These are phyloP conservation scores for Debaryomyces psychrophilus DNA, from an alignment of 1,139 yeast genomes.

Conservation along the genomic window DNA sequence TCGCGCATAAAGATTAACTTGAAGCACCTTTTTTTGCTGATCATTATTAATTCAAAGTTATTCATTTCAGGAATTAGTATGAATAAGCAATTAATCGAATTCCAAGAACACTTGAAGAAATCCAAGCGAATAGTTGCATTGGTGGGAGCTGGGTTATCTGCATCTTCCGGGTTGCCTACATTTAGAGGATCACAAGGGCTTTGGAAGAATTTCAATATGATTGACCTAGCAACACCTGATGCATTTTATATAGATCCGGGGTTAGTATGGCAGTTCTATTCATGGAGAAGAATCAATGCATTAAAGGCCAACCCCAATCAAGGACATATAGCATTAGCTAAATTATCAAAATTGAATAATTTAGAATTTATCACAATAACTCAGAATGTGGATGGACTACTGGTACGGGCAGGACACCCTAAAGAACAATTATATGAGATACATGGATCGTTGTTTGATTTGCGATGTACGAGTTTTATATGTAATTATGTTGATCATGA, in stretches of 20 bases:
- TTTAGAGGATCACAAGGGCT: slow-evolving; percentile 73
- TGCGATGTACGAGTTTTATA: slow-evolving; percentile 73
- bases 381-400: slow-evolving; percentile 82
- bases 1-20: neutral
- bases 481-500: slow-evolving; percentile 63
- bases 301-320: slow-evolving; percentile 67
- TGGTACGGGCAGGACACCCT: slow-evolving; percentile 65
- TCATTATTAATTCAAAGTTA: neutral
- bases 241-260: slow-evolving; percentile 84
- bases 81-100: slow-evolving; percentile 41
- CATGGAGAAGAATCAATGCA: slow-evolving; percentile 68
- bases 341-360: slow-evolving; percentile 32
- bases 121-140: slow-evolving; percentile 68
- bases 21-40: neutral
- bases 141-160: slow-evolving; percentile 86
- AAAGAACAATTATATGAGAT: slow-evolving; percentile 56
- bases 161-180: slow-evolving; percentile 74
- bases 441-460: slow-evolving; percentile 76
- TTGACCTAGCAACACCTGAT: slow-evolving; percentile 88
- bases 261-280: slow-evolving; percentile 86
- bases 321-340: slow-evolving; percentile 73
- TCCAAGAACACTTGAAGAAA: slow-evolving; percentile 56
- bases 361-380: slow-evolving; percentile 64
- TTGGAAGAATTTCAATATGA: slow-evolving; percentile 78
- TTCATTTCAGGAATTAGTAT: slow-evolving; percentile 8